phyloP scores from a whole-genome alignment of 495 filamentous ascomycete genomes.

The Usnea hakonensis region DNA sequence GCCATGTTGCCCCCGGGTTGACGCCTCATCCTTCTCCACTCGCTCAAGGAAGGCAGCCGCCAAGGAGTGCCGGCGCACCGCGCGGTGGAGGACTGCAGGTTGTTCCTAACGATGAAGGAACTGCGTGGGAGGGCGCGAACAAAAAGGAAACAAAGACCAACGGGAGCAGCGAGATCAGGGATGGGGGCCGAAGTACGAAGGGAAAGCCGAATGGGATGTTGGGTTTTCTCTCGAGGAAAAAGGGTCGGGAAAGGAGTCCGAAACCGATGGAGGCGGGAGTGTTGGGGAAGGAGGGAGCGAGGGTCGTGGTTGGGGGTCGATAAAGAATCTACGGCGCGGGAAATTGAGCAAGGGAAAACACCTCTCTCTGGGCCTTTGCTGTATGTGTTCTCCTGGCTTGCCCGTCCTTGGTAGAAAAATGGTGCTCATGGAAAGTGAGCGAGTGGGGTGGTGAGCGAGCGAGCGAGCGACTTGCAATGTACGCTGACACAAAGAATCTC shows the following conservation, averaged over 20 bases:
- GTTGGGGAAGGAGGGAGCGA: constrained; percentile 87
- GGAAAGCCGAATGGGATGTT: constrained; percentile 67
- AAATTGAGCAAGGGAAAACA: neutral
- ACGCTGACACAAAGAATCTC: neutral
- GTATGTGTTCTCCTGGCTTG: too few species aligned
- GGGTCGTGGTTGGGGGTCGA: constrained; percentile 51
- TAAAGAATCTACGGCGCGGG: neutral
- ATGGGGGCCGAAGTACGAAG: constrained; percentile 19
- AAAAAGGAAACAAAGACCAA: constrained; percentile 44
- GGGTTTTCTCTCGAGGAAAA: constrained; percentile 80
- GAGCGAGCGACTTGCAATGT: neutral
- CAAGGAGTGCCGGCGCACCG: constrained; percentile 51
- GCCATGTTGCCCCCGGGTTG: neutral
- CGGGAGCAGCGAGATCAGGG: constrained; percentile 44
- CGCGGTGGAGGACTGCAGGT: constrained; percentile 84
- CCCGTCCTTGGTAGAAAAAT: too few species aligned
- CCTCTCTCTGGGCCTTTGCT: too few species aligned
- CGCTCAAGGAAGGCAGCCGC: constrained; percentile 21
- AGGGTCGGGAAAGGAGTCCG: constrained; percentile 81
- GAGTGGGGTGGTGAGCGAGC: neutral
- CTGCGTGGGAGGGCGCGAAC: constrained; percentile 82
- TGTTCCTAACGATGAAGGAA: constrained; percentile 77
- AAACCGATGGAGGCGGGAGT: constrained; percentile 92
- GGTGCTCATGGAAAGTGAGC: too few species aligned
- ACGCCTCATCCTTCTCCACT: constrained; percentile 16